These are phyloP conservation scores for Dendrobium nobile DNA, from an alignment of 106 monocot genomes.

Conservation along the genomic window DNA sequence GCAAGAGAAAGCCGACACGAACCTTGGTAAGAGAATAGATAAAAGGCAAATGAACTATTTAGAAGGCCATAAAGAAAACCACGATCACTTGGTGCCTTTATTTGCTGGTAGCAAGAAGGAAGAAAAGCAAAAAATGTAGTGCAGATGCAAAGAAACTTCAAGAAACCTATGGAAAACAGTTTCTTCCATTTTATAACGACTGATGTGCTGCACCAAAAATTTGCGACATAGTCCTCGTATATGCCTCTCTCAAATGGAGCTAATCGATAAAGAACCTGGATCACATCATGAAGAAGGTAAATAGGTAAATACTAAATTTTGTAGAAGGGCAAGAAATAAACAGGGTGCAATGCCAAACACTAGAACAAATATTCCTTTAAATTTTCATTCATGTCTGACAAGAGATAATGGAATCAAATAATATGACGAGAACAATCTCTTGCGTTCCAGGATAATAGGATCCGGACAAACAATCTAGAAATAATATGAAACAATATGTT, in stretches of 20 bases:
- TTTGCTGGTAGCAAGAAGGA: conserved; percentile 81
- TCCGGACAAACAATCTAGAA: neutral
- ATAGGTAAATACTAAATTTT: neutral
- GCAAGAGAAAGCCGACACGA: neutral
- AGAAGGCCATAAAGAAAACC: conserved; percentile 76
- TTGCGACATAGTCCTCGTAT: conserved; percentile 97
- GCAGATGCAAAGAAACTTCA: conserved; percentile 58
- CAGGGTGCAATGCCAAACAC: neutral
- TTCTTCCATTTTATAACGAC: conserved; percentile 89
- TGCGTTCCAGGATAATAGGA: neutral
- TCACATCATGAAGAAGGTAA: neutral
- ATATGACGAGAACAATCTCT: neutral
- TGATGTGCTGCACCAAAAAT: conserved; percentile 95
- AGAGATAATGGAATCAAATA: neutral
- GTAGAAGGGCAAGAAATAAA: neutral
- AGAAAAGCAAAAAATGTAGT: conserved; percentile 48
- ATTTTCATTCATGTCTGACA: neutral
- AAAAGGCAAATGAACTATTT: conserved; percentile 92
- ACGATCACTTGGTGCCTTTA: conserved; percentile 64
- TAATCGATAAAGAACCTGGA: conserved; percentile 80
- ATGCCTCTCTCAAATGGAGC: conserved; percentile 98
- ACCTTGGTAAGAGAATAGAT: conserved; percentile 96
- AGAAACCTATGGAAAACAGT: conserved; percentile 37
- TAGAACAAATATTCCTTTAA: neutral
- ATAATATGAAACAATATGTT: neutral